Base-by-base conservation (phyloP, 176 grass and related monocot genomes). In the Oryza glumipatula region DNA sequence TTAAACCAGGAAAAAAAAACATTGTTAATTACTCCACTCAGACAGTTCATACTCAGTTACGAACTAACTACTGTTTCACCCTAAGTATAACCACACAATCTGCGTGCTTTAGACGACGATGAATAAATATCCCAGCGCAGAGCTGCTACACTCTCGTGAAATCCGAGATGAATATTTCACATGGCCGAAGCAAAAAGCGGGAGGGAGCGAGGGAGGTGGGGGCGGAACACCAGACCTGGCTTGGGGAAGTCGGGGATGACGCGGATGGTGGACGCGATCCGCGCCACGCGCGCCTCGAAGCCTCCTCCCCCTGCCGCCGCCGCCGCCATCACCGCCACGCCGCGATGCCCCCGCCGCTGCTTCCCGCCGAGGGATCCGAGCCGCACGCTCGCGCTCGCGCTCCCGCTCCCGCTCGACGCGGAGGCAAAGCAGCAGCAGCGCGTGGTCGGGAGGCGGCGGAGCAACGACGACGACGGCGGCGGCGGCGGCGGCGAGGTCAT, bases 181-280 rank as follows among this genome's bases (percentile, higher is more conserved):
- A 14, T 10, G 12, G 8, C 39, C 39, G 1, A 41, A 3, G 15
- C 33, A 76, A 32, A 52, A 2, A 32, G 30, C 30, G 30, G 30
- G 30, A 32, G 30, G 2, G 30, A 32, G 30, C 30, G 30, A 32
- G 30, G 30, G 30, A 32, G 30, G 30, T 32, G 30, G 30, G 30
- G 30, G 30, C 30, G 30, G 30, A 32, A 32, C 30, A 32, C 30
- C 2, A 32, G 30, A 32, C 93, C 96, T 35, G 96, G 96, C 87
- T 94, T 98, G 75, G 96, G 96, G 74, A 94, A 98, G 82, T 98
- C 84, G 23, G 86, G 91, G 80, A 98, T 98, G 80, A 94, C 91
- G 85, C 96, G 91, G 86, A 99, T 99, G 74, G 91, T 80, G 49
- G 89, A 74, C 15, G 93, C 84, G 86, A 99, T 96, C 80, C 86